Evolutionary conservation across 106 monocot genomes (phyloP).

Genomic region (Apostasia shenzhenica): DNA sequence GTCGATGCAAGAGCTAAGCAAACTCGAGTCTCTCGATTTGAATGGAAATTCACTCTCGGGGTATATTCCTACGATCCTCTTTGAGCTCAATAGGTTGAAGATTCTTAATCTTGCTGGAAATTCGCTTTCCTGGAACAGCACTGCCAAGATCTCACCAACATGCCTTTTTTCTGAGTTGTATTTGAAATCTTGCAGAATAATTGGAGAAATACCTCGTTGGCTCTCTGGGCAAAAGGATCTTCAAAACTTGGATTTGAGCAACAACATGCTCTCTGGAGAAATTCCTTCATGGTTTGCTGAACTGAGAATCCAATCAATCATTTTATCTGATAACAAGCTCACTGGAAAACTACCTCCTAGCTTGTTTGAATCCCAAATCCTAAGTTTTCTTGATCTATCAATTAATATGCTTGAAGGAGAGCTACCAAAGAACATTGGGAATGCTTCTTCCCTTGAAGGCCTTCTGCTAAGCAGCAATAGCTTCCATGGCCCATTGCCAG

Average conservation of each 20-base stretch:
- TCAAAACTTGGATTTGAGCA: slow-evolving; percentile 12
- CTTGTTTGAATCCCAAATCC: slow-evolving; percentile 8
- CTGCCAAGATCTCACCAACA: slow-evolving; percentile 2
- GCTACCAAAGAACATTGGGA: no score
- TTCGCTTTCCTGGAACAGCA: slow-evolving; percentile 12
- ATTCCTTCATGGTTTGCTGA: slow-evolving; percentile 8
- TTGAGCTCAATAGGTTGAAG: slow-evolving; percentile 12
- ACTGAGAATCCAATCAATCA: slow-evolving; percentile 1
- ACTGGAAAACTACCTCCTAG: slow-evolving; percentile 10
- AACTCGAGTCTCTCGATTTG: slow-evolving; percentile 8
- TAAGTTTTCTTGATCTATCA: slow-evolving; percentile 17
- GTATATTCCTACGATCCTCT: slow-evolving; percentile 7
- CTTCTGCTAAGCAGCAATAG: slow-evolving; percentile 17
- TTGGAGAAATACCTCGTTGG: slow-evolving; percentile 14
- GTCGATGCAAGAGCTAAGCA: neutral
- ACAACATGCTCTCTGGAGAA: slow-evolving; percentile 12
- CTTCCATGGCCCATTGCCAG: slow-evolving; percentile 15
- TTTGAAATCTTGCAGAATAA: slow-evolving; percentile 10
- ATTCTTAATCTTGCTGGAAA: slow-evolving; percentile 10
- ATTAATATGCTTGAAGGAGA: slow-evolving; percentile 11
- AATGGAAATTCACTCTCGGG: slow-evolving; percentile 15
- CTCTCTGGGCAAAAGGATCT: slow-evolving; percentile 11
- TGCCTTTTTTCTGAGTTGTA: slow-evolving; percentile 12
- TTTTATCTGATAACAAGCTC: slow-evolving; percentile 15
- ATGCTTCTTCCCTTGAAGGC: slow-evolving; percentile 9